phyloP scores from a whole-genome alignment of 345 rosid species.

The Cardamine chenopodiifolia region DNA sequence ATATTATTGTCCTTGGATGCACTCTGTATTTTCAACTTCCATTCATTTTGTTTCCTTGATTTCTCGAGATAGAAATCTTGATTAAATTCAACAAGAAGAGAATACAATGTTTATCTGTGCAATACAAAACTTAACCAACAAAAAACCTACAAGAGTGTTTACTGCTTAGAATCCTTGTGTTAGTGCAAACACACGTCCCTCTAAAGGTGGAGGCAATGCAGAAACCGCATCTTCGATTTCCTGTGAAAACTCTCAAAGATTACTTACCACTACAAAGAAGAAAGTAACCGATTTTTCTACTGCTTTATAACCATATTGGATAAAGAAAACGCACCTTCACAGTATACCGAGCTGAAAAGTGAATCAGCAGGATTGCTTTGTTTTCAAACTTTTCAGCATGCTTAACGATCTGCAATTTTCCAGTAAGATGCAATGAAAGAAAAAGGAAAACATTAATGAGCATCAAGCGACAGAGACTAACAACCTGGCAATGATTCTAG shows the following conservation, averaged over 20 bases:
- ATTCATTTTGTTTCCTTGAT: not conserved
- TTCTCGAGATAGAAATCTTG: not conserved
- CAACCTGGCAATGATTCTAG: not conserved
- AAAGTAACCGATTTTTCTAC: not conserved
- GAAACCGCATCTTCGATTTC: conserved; percentile 74
- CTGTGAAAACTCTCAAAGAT: conserved; percentile 44
- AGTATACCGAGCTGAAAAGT: conserved; percentile 87
- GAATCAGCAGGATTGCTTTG: conserved; percentile 84
- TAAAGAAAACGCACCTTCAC: conserved; percentile 56
- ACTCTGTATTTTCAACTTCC: not conserved
- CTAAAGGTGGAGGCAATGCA: conserved; percentile 60
- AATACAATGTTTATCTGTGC: conserved; percentile 1
- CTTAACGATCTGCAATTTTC: conserved; percentile 57
- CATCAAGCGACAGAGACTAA: conserved; percentile 6
- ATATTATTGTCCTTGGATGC: not conserved
- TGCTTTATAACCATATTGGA: not conserved
- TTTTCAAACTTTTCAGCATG: conserved; percentile 73
- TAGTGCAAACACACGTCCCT: conserved; percentile 75
- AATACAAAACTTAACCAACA: conserved; percentile 12
- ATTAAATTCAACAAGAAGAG: not conserved
- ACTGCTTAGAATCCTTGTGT: conserved; percentile 68
- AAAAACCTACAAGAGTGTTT: conserved; percentile 13
- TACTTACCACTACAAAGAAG: conserved; percentile 2
- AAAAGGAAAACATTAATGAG: conserved; percentile 18
- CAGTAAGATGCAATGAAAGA: not conserved